Conservation (phyloP, 2,329 filamentous ascomycete species). For the Cercospora nicotianae region DNA sequence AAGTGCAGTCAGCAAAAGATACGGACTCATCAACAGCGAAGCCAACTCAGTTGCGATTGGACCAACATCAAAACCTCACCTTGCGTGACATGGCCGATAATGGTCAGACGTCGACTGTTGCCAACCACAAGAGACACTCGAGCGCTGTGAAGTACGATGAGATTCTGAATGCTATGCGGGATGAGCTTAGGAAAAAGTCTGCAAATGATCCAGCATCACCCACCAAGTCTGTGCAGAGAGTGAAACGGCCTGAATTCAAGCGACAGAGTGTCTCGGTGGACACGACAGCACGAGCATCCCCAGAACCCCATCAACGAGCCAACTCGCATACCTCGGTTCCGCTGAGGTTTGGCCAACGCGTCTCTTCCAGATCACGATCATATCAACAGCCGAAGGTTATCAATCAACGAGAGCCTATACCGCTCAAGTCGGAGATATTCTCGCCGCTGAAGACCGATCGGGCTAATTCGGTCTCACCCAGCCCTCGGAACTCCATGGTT, state of each 20-base stretch:
- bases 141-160: slow-evolving; percentile 35
- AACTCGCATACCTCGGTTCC: slow-evolving; percentile 34
- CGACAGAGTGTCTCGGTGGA: slow-evolving; percentile 21
- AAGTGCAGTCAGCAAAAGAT: slow-evolving; percentile 16
- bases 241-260: slow-evolving; percentile 16
- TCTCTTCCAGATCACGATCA: slow-evolving; percentile 32
- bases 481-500: slow-evolving; percentile 19
- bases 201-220: slow-evolving; percentile 18
- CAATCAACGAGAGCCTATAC: slow-evolving; percentile 33
- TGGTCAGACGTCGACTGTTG: slow-evolving; percentile 15
- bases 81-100: slow-evolving; percentile 29
- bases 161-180: slow-evolving; percentile 39
- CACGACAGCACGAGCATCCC: slow-evolving; percentile 14
- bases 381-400: slow-evolving; percentile 37
- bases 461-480: slow-evolving; percentile 19
- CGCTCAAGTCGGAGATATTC: slow-evolving; percentile 38
- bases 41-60: slow-evolving; percentile 28
- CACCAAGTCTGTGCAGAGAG: slow-evolving; percentile 17
- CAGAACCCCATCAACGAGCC: slow-evolving; percentile 27
- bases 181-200: slow-evolving; percentile 34
- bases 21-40: slow-evolving; percentile 10
- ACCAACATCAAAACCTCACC: slow-evolving; percentile 35
- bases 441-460: slow-evolving; percentile 37
- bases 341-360: slow-evolving; percentile 31
- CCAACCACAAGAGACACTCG: slow-evolving; percentile 18